Evolutionary conservation across 805 yeast species (phyloP), one percentile per base, ranked within the genome.

Genomic region (Schizosaccharomyces osmophilus): DNA sequence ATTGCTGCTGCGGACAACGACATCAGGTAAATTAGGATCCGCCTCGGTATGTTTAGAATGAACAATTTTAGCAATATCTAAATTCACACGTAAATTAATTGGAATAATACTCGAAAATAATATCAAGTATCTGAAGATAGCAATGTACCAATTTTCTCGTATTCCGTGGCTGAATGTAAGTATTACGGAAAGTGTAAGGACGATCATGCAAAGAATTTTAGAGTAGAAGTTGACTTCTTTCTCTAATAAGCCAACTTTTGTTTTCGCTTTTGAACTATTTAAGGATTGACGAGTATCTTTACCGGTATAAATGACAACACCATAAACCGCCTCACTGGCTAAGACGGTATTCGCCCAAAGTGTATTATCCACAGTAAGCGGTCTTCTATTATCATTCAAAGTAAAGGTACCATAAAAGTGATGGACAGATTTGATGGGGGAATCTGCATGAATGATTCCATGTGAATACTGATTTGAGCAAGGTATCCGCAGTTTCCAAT

Each of bases 271-370:
- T 1, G 95, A 83, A 0, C 97, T 90, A 72, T 94, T 94, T 84
- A 89, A 79, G 29, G 94, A 85, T 73, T 89, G 97, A 65, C 98
- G 81, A 0, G 98, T 94, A 68, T 93, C 97, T 43, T 73, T 72
- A 24, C 99, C 99, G 0, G 97, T 90, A 70, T 88, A 93, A 1
- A 88, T 76, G 17, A 93, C 81, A 66, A 90, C 82, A 1, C 95
- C 98, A 59, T 89, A 75, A 6, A 94, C 93, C 2, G 87, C 79
- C 15, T 97, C 97, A 0, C 95, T 85, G 0, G 98, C 97, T 17
- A 94, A 75, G 0, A 94, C 97, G 0, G 99, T 93, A 70, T 93
- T 93, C 15, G 97, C 97, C 99, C 99, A 93, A 69, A 94, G 72
- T 0, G 98, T 87, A 68, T 90, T 89, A 71, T 93, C 99, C 9